phyloP scores from a whole-genome alignment of 2,329 filamentous ascomycete species.

The Cadophora luteo-olivacea region DNA sequence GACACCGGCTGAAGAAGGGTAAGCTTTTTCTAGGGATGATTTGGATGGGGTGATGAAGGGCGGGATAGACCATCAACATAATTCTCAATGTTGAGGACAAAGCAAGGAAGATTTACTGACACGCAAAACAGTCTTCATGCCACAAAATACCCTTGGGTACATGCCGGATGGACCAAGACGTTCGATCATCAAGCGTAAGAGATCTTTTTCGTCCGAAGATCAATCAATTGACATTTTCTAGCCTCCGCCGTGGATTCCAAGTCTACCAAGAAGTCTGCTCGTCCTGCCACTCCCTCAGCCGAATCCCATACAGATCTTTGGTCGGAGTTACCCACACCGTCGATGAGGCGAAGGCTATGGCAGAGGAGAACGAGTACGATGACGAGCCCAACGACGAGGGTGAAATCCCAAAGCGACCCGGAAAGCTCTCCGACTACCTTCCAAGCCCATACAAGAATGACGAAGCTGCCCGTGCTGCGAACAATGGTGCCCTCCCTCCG shows the following conservation, averaged over 20 bases:
- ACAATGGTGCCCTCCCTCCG: slow-evolving; percentile 96
- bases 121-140: slow-evolving; percentile 76
- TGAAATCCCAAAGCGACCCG: slow-evolving; percentile 96
- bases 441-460: slow-evolving; percentile 98
- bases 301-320: slow-evolving; percentile 90
- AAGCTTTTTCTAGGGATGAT: slow-evolving; percentile 53
- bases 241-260: slow-evolving; percentile 98
- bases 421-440: slow-evolving; percentile 98
- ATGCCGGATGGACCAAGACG: slow-evolving; percentile 89
- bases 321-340: slow-evolving; percentile 94
- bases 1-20: slow-evolving; percentile 98
- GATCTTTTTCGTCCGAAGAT: slow-evolving; percentile 23
- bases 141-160: slow-evolving; percentile 94
- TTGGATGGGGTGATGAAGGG: slow-evolving; percentile 23
- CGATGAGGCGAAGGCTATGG: slow-evolving; percentile 96
- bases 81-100: background rate
- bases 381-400: slow-evolving; percentile 97
- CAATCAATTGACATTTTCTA: slow-evolving; percentile 48
- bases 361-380: slow-evolving; percentile 98
- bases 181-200: slow-evolving; percentile 97
- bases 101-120: slow-evolving; percentile 41
- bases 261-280: slow-evolving; percentile 99
- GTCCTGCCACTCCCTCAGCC: slow-evolving; percentile 94
- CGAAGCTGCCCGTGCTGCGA: slow-evolving; percentile 95
- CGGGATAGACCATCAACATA: slow-evolving; percentile 25